A percentile compares a stretch with the other conserved stretches of the same genome.
phyloP scores from a whole-genome alignment of 352 stramenopile genomes.

The Pythium pyrilobum region DNA sequence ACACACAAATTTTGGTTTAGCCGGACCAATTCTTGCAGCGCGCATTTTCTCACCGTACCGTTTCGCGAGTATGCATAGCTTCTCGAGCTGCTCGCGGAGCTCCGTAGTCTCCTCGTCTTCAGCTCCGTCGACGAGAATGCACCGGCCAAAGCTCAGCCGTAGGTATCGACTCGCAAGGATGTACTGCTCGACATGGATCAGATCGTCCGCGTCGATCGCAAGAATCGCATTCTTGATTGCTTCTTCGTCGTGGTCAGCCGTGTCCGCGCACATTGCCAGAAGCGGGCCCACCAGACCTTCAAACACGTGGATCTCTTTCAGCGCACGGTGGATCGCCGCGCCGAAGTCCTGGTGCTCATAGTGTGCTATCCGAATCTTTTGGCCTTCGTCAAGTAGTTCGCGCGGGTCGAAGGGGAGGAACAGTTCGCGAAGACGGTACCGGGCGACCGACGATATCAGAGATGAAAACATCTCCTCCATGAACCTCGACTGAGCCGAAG shows the following conservation, averaged over 20 bases:
- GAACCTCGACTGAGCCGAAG: conserved; percentile 19
- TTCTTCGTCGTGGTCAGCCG: conserved; percentile 1
- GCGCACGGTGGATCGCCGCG: conserved; percentile 62
- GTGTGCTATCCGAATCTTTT: conserved; percentile 24
- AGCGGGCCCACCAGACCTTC: conserved; percentile 29
- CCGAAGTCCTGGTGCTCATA: conserved; percentile 76
- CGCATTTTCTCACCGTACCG: too few species aligned
- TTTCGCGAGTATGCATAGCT: conserved; percentile 37
- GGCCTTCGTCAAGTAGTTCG: conserved; percentile 17
- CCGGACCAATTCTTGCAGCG: too few species aligned
- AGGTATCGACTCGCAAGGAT: conserved; percentile 50
- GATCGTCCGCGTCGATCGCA: conserved; percentile 26
- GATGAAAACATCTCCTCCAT: conserved; percentile 48
- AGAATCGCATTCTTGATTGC: conserved; percentile 11
- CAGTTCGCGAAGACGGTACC: conserved; percentile 55
- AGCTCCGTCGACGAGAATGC: conserved; percentile 12
- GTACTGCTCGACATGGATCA: conserved; percentile 50
- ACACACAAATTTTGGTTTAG: too few species aligned
- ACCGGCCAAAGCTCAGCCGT: conserved; percentile 35
- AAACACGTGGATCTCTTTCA: conserved; percentile 51
- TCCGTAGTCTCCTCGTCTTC: conserved; percentile 21
- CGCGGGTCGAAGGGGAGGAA: conserved; percentile 58
- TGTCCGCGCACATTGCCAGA: conserved; percentile 22
- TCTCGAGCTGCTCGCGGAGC: conserved; percentile 30
- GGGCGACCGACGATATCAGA: conserved; percentile 43